Percentiles rank a stretch among this genome's conserved stretches.
Conservation (phyloP, 768 basidiomycete genomes). For the Suillus americanus region DNA sequence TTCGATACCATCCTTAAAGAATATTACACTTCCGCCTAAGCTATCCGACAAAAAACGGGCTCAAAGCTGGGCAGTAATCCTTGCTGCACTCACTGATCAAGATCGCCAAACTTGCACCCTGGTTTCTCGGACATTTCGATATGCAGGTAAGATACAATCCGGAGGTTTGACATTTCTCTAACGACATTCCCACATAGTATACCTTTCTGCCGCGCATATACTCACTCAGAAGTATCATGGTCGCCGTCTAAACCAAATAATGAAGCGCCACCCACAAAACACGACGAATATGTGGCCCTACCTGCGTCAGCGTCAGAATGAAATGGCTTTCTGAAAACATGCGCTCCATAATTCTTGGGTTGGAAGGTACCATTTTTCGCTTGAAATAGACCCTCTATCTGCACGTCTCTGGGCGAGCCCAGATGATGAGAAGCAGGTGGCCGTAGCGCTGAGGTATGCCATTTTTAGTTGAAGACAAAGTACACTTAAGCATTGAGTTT, state of each 20-base stretch:
- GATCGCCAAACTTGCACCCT: constrained; percentile 48
- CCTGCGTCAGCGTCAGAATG: constrained; percentile 48
- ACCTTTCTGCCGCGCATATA: constrained; percentile 56
- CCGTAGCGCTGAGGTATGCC: constrained; percentile 55
- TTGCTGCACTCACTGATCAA: constrained; percentile 44
- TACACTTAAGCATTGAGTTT: background rate
- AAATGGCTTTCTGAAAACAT: constrained; percentile 36
- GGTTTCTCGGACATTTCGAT: constrained; percentile 62
- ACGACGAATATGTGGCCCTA: constrained; percentile 77
- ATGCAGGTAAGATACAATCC: constrained; percentile 48
- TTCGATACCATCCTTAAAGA: constrained; percentile 26
- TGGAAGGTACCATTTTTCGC: constrained; percentile 29
- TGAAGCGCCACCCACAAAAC: constrained; percentile 38
- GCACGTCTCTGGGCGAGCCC: constrained; percentile 57
- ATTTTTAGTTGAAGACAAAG: background rate
- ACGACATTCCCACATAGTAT: constrained; percentile 40
- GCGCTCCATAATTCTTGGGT: constrained; percentile 55
- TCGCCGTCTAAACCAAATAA: constrained; percentile 40
- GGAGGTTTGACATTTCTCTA: constrained; percentile 2
- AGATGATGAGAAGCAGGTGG: constrained; percentile 56
- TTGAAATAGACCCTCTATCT: constrained; percentile 37
- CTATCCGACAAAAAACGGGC: constrained; percentile 59
- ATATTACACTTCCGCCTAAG: constrained; percentile 57
- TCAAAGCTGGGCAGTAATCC: constrained; percentile 48
- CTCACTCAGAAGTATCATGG: constrained; percentile 51